Evolutionary conservation across 495 filamentous ascomycete genomes (phyloP), one percentile per base, ranked within the genome.

Genomic region (Aspergillus ostianus): DNA sequence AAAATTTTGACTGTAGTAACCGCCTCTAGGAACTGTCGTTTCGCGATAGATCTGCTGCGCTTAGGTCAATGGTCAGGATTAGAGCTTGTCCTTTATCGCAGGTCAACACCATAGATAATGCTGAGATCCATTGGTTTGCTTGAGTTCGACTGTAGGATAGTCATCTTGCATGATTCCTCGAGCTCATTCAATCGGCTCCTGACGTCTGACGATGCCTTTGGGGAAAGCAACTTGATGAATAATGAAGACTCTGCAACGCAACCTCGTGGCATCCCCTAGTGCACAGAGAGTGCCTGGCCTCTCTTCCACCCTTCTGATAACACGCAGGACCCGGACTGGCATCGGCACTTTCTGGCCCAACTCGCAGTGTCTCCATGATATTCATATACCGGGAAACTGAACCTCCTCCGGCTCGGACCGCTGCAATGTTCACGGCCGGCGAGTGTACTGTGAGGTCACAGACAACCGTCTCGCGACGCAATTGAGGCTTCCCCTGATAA

Each of bases 271-370:
- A 65, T 82, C 80, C 3, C 79, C 80, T 56, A 76, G 77, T 5
- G 80, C 79, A 56, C 80, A 82, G 0, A 82, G 67, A 21, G 77
- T 80, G 6, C 79, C 80, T 83, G 0, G 77, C 74, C 29, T 73
- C 68, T 0, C 19, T 62, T 36, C 78, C 79, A 7, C 73, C 77
- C 21, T 80, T 81, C 17, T 76, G 70, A 62, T 83, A 83, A 27
- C 71, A 79, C 18, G 78, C 77, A 12, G 78, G 80, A 0, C 80
- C 79, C 0, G 80, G 80, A 15, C 56, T 59, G 20, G 79, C 75
- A 4, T 77, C 79, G 3, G 79, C 74, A n/a, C 78, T 81, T 57
- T 81, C 79, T 0, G 80, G 80, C 0, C 80, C 80, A 3, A 82
- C 80, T 12, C 78, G 65, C 36, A 82, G 58, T 0, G 78, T 78